Evolutionary conservation across 2,329 filamentous ascomycete species (phyloP), one percentile per base, ranked within the genome.

Genomic region (Aureobasidium zeae): DNA sequence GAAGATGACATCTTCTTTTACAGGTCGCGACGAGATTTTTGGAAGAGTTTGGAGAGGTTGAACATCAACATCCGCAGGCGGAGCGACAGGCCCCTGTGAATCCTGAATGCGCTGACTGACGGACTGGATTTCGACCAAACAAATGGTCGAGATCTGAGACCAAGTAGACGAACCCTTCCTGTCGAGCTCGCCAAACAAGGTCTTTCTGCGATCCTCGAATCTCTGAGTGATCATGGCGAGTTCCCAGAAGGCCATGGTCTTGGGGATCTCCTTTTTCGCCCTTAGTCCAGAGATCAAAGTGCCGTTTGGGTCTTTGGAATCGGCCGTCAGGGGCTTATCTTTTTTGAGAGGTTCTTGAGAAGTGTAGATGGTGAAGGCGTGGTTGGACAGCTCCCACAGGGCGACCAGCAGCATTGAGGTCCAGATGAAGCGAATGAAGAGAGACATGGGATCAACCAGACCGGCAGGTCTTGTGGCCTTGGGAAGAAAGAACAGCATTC

Each of bases 211-310:
- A n/a, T 77, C 72, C 12, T 80, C 72, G 50, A 83, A 88, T 43
- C 77, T 74, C 45, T 82, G 75, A 26, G 84, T 80, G 53, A 95
- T 94, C 45, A 85, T 72, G 21, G 79, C 77, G 20, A 95, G 69
- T 58, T 96, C 89, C 88, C 88, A 94, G 62, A 94, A 83, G 12
- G 89, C 88, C 60, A 93, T 94, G 1, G 78, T 74, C 74, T 84
- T 80, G 48, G 85, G 78, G 8, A 84, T 71, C 7, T 85, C 71
- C 61, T 89, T 91, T 65, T 87, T 91, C 51, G 81, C 81, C 59
- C 81, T 88, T 33, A 96, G 63, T 0, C 89, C 89, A 45, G 80
- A 86, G 36, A 96, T 62, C 20, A 96, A 70, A 58, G 85, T 94
- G 25, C 86, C 87, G 56, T 94, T 96, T 1, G 89, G 86, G 45